Conservation (phyloP, 164 flowering plant genomes). For the Chloranthus sessilifolius region DNA sequence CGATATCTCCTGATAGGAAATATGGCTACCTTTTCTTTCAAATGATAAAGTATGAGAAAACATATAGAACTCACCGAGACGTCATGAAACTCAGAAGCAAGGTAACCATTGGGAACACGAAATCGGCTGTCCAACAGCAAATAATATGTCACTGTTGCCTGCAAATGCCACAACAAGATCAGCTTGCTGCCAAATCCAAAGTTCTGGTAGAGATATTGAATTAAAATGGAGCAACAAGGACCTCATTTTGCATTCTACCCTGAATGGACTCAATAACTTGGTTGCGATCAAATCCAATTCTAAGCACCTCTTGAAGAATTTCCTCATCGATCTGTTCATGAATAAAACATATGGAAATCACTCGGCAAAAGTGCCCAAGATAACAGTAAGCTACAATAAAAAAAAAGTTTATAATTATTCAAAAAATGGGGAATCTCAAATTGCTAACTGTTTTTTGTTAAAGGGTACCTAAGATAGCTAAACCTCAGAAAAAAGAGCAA, state of each 20-base stretch:
- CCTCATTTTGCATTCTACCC: slow-evolving; percentile 34
- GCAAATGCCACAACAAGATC: slow-evolving; percentile 9
- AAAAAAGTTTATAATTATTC: too few relatives aligned
- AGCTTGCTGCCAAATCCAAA: not conserved
- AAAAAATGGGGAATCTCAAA: too few relatives aligned
- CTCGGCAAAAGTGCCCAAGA: too few relatives aligned
- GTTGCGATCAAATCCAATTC: slow-evolving; percentile 32
- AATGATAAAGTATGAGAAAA: not conserved
- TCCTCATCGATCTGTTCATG: slow-evolving; percentile 31
- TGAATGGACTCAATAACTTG: slow-evolving; percentile 26
- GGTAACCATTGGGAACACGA: slow-evolving; percentile 22
- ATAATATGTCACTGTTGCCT: slow-evolving; percentile 38
- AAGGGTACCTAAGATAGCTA: too few relatives aligned
- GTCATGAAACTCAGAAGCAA: slow-evolving; percentile 25
- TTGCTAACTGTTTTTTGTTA: too few relatives aligned
- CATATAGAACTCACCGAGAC: slow-evolving; percentile 17
- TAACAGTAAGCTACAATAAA: too few relatives aligned
- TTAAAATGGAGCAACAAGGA: not conserved
- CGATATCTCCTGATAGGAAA: too few relatives aligned
- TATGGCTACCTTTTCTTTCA: too few relatives aligned
- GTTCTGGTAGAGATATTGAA: not conserved
- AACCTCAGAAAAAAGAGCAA: too few relatives aligned
- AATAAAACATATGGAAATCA: not conserved
- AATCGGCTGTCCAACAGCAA: slow-evolving; percentile 32
- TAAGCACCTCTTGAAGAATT: slow-evolving; percentile 31